phyloP scores from a whole-genome alignment of 768 basidiomycete genomes.

The Tricholomella constricta region DNA sequence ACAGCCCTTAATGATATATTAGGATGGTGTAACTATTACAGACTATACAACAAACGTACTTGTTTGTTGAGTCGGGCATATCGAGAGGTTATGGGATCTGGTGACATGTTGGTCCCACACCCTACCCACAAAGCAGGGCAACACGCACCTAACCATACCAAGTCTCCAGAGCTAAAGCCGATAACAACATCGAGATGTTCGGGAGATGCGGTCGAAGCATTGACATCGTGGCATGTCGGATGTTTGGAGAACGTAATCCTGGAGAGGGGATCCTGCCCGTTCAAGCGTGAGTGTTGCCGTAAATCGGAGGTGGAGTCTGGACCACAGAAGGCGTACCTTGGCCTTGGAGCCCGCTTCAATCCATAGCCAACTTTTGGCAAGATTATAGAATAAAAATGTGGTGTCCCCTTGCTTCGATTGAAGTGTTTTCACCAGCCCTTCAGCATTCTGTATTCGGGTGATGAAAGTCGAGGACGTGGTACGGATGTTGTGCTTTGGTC shows the following conservation, averaged over 20 bases:
- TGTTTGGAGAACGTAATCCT: conserved; percentile 83
- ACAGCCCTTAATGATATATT: conserved; percentile 53
- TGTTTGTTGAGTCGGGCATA: conserved; percentile 90
- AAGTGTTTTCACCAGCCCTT: conserved; percentile 71
- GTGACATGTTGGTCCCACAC: conserved; percentile 6
- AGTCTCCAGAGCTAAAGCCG: conserved; percentile 93
- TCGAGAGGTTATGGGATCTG: conserved; percentile 79
- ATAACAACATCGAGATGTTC: conserved; percentile 87
- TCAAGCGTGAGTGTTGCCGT: neutral
- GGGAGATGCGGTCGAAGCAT: conserved; percentile 71
- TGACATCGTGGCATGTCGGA: conserved; percentile 92
- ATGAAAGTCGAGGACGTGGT: conserved; percentile 94
- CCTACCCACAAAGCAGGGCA: neutral
- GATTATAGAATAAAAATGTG: conserved; percentile 86
- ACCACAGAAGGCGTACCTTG: conserved; percentile 54
- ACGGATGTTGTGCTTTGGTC: conserved; percentile 90
- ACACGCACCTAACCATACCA: conserved; percentile 87
- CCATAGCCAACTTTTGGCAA: conserved; percentile 84
- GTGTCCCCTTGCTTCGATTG: conserved; percentile 82
- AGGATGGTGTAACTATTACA: neutral
- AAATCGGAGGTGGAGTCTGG: conserved; percentile 5
- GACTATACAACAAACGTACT: conserved; percentile 36
- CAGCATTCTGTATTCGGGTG: conserved; percentile 78
- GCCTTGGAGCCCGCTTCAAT: conserved; percentile 81
- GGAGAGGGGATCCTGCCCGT: conserved; percentile 76